Evolutionary conservation across 768 basidiomycete genomes (phyloP), one percentile per base, ranked within the genome.

Genomic region (Mrakia frigida): DNA sequence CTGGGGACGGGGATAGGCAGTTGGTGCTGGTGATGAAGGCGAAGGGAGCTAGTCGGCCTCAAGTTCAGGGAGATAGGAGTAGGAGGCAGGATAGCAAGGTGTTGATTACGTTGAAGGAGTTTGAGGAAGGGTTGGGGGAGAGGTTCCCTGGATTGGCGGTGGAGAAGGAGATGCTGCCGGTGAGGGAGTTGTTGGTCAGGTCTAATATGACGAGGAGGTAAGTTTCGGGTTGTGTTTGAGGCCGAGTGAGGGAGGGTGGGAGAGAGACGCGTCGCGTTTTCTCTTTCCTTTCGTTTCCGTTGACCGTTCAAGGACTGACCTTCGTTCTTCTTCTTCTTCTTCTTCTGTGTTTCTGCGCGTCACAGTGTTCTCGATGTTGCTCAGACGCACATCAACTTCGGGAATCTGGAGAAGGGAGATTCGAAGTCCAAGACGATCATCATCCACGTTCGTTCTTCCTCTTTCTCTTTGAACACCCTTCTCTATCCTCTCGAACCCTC

Each of bases 331-430:
- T 18, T 25, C 31, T 28, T 7, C n/a, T 3, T 2, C 43, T 6
- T 46, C n/a, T 21, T 41, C 37, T n/a, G 23, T 67, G 31, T 33
- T 33, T 41, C 35, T 9, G 3, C 60, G 9, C 60, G 9, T 35
- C 3, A 7, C 43, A 71, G 75, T 37, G 79, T 81, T 9, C 73
- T 83, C 56, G 82, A 83, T 46, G 81, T 83, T 16, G 81, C 81
- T 63, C 82, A 82, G 79, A 79, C 78, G 46, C 81, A 80, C 46
- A 81, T 83, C 80, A 83, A 83, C 77, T 82, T 83, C 74, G 82
- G 82, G 2, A 78, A 73, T 18, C 79, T 81, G 52, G 81, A 83
- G 35, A 82, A 82, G 78, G 81, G 82, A 35, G 81, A 82, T 52
- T 76, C 80, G 41, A 81, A 80, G 77, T 79, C 80, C 18, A 82